A percentile compares a stretch with the other conserved stretches of the same genome.
These are phyloP conservation scores for Haplosporangium sp. DNA, from an alignment of 371 early-diverging fungal species.

Conservation along the genomic window DNA sequence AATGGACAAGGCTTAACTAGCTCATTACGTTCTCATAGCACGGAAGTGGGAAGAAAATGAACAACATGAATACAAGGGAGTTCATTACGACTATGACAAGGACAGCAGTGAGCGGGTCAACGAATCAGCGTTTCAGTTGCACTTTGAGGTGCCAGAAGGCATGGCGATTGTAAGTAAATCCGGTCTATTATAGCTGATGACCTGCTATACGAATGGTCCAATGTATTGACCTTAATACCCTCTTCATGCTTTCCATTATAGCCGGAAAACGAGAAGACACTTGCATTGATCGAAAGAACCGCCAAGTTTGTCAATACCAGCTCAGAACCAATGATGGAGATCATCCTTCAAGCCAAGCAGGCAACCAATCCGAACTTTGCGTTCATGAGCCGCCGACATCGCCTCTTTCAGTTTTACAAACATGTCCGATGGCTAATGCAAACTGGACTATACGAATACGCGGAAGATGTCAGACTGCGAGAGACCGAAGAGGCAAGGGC, in stretches of 20 bases:
- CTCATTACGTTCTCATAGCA: constrained; percentile 2
- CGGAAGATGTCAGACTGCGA: constrained; percentile 39
- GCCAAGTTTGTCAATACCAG: constrained; percentile 67
- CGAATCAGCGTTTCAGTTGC: constrained; percentile 22
- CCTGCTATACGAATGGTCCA: neutral
- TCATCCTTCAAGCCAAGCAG: constrained; percentile 74
- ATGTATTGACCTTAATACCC: neutral
- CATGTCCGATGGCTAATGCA: constrained; percentile 70
- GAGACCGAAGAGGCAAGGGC: constrained; percentile 45
- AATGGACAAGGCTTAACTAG: too few species aligned
- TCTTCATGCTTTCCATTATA: constrained; percentile 17
- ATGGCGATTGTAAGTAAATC: constrained; percentile 46
- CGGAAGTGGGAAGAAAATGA: constrained; percentile 15
- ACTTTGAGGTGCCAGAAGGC: constrained; percentile 54
- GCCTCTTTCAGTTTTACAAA: constrained; percentile 71
- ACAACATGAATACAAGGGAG: constrained; percentile 12
- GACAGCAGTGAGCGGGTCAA: neutral
- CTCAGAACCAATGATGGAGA: constrained; percentile 70
- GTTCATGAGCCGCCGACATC: constrained; percentile 65
- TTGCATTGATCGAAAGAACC: constrained; percentile 72
- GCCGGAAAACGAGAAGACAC: constrained; percentile 64
- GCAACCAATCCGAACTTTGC: constrained; percentile 73
- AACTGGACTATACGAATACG: constrained; percentile 63
- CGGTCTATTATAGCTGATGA: neutral
- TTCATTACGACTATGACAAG: constrained; percentile 25